Base-by-base conservation (phyloP, 768 basidiomycete genomes). In the Suillus brevipes region DNA sequence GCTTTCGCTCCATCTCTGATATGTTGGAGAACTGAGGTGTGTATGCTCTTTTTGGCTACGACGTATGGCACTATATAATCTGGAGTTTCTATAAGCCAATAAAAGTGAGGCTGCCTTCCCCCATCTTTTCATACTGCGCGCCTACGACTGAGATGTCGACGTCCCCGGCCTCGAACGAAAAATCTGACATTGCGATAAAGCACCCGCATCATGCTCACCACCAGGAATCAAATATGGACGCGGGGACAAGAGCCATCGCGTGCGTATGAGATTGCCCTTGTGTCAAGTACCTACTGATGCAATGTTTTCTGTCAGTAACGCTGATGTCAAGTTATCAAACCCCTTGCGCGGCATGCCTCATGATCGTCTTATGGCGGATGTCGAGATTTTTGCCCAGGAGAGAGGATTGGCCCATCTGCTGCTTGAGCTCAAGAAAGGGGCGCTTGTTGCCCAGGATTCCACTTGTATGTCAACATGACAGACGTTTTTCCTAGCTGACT, bases 371-470 rank as follows among this genome's bases (percentile, higher is more conserved):
- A 75, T 89, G 69, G 73, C 79, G 2, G 83, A 87, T 62, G 90
- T 88, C 37, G 84, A 87, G 53, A 73, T 77, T 10, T 95, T 94
- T 69, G 84, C 86, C 0, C 78, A 76, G 63, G 82, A 76, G 62
- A 70, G 76, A 7, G 76, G 76, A 1, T 60, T 76, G 62, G 78
- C 79, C 12, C 83, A 86, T 55, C 79, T 83, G 25, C 69, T 78
- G 2, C 57, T 77, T 3, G 67, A 84, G 12, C 82, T 94, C 67
- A 78, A 83, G 70, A 92, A 90, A 77, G 91, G 86, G n/a, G 92
- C 92, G 0, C 77, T 92, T 55, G 71, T 93, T 25, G 91, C 91
- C 2, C 91, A 92, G 71, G 84, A 85, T 64, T 87, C 90, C 0
- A 71, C 70, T 65, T 77, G 64, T 87, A 81, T 66, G 72, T 52